Base-by-base conservation (phyloP, 352 stramenopile species). In the Pythium pyrilobum region DNA sequence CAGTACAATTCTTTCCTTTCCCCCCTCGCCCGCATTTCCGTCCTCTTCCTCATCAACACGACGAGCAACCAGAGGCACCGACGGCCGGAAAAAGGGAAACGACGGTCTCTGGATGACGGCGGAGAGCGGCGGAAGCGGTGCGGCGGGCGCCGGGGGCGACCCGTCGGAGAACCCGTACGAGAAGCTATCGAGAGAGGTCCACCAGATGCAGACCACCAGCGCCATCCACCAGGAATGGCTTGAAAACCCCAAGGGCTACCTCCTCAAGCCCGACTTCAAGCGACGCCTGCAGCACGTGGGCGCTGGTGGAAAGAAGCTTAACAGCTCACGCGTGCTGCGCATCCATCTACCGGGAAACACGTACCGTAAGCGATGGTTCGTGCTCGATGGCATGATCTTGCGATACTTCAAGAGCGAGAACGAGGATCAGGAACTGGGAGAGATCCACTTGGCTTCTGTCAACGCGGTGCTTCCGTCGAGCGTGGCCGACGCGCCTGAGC, bases 201-300 rank as follows among this genome's bases (percentile, higher is more conserved):
- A 95, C 52, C 82, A 95, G 67, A 92, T 92, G 81, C 82, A 92
- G 66, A 84, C 86, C 64, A 95, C 85, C 23, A 82, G 85, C 49
- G 85, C 85, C 23, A 95, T 95, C 62, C 85, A 93, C 70, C 85
- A 81, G 43, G 85, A 95, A 55, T 95, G 85, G 85, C 72, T 95
- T 31, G 85, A 95, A 65, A 95, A 95, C 66, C 85, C 85, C 45
- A 92, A 92, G 64, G 85, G 85, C 12, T 95, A 87, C 45, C 45
- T 95, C 31, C 77, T 93, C 51, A 95, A 95, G 42, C 85, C 85
- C 16, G 85, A 95, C 62, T 95, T 95, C 50, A 95, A 95, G 72
- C 82, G 85, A 18, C 87, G 87, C 49, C 71, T 80, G 42, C 85
- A 95, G 64, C 81, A 93, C 50, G 79, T 92, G 9, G 85, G 85